Conservation (phyloP, 306 rosid species). For the Citrullus colocynthis region DNA sequence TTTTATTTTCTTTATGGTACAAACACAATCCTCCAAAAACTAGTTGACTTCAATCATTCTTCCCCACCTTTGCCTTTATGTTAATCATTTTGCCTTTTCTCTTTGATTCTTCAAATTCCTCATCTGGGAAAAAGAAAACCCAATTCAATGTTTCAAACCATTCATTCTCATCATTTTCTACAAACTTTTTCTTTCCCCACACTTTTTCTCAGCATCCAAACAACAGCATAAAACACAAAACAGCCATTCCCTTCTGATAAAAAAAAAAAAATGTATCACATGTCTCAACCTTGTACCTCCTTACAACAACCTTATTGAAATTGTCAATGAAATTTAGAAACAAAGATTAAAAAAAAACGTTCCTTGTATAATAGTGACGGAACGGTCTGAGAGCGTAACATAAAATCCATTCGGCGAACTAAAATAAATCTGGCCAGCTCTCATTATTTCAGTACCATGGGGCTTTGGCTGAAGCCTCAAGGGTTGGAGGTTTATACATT, state of each 20-base stretch:
- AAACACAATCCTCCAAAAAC: background rate
- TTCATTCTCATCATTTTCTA: background rate
- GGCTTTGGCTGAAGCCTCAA: background rate
- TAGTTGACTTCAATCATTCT: conserved; percentile 5
- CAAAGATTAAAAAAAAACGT: background rate
- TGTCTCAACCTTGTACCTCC: background rate
- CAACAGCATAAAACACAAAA: background rate
- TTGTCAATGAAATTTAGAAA: background rate
- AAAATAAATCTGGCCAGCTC: background rate
- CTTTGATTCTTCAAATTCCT: background rate
- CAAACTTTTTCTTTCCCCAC: background rate
- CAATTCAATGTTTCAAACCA: background rate
- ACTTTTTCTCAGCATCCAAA: background rate
- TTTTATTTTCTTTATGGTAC: background rate
- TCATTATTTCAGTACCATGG: background rate
- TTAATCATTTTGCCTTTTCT: conserved; percentile 6
- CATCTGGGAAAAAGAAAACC: background rate
- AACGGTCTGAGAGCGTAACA: background rate
- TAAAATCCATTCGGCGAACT: background rate
- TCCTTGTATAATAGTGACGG: background rate
- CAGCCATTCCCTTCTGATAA: background rate
- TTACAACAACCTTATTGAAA: background rate
- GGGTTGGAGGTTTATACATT: background rate
- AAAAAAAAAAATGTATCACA: background rate
- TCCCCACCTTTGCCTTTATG: background rate